Conservation (phyloP, 192 early-diverging fungal genomes). For the Backusella luteola region DNA sequence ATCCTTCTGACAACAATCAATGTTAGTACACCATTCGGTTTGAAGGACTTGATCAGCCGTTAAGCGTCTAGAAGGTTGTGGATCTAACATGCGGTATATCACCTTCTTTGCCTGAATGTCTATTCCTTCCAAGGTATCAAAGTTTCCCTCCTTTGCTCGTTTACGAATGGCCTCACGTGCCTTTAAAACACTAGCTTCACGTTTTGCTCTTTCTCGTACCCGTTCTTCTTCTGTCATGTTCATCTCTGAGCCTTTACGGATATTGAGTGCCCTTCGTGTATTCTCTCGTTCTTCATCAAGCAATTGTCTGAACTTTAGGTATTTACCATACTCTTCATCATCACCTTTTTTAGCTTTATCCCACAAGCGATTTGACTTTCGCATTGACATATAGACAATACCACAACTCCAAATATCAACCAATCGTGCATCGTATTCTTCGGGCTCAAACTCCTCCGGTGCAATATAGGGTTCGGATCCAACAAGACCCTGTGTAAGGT, state of each 20-base stretch:
- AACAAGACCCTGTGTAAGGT: slow-evolving; percentile 81
- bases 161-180: slow-evolving; percentile 9
- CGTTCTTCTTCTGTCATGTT: slow-evolving; percentile 14
- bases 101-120: slow-evolving; percentile 8
- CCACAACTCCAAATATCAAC: slow-evolving; percentile 93
- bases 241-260: slow-evolving; percentile 9
- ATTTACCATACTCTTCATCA: slow-evolving; percentile 1
- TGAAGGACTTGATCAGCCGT: slow-evolving; percentile 12
- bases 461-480: slow-evolving; percentile 97
- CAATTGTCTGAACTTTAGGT: slow-evolving; percentile 9
- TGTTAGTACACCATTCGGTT: slow-evolving; percentile 15
- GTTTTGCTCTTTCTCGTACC: slow-evolving; percentile 11
- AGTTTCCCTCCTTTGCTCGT: slow-evolving; percentile 14
- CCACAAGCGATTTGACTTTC: slow-evolving; percentile 7
- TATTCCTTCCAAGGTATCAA: slow-evolving; percentile 15
- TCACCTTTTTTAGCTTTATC: slow-evolving; percentile 19
- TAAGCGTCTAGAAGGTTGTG: slow-evolving; percentile 9
- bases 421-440: slow-evolving; percentile 87
- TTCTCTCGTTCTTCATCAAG: slow-evolving; percentile 19
- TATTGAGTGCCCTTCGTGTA: neutral
- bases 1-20: slow-evolving; percentile 17
- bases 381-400: slow-evolving; percentile 58
- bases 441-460: slow-evolving; percentile 75
- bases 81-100: slow-evolving; percentile 22
- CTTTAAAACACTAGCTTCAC: slow-evolving; percentile 9